Evolutionary conservation across 208 protist species (phyloP).

Genomic region (Borovskyia barvae): DNA sequence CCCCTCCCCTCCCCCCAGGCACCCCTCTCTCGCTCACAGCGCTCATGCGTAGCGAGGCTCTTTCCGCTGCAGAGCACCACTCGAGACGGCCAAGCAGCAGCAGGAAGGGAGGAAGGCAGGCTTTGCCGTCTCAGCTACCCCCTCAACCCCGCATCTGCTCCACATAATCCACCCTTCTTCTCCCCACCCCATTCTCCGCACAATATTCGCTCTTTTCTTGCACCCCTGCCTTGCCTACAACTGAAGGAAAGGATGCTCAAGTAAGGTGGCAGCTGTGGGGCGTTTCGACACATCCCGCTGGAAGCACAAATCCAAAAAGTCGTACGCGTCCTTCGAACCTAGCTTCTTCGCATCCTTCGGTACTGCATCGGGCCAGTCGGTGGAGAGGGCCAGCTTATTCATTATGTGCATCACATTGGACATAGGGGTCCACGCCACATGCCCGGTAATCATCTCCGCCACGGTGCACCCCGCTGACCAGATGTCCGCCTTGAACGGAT

Average conservation of each 20-base stretch:
- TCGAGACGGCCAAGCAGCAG: too few relatives aligned
- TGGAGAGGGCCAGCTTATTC: conserved; percentile 87
- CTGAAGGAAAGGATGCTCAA: conserved; percentile 82
- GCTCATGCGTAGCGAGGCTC: too few relatives aligned
- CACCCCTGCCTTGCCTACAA: conserved; percentile 1
- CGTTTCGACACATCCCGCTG: conserved; percentile 72
- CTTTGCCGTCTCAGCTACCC: conserved; percentile 4
- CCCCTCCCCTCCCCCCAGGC: too few relatives aligned
- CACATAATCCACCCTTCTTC: too few relatives aligned
- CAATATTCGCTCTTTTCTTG: conserved; percentile 5
- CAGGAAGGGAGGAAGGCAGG: not conserved
- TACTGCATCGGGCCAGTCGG: conserved; percentile 87
- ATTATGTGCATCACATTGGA: conserved; percentile 91
- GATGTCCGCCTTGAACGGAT: conserved; percentile 90
- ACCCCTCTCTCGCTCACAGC: too few relatives aligned
- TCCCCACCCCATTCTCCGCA: not conserved
- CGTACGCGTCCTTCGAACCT: conserved; percentile 74
- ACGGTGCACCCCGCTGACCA: conserved; percentile 91
- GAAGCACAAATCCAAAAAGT: conserved; percentile 91
- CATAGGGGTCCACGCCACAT: conserved; percentile 80
- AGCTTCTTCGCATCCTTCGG: conserved; percentile 70
- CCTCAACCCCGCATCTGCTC: conserved; percentile 3
- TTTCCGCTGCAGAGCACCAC: too few relatives aligned
- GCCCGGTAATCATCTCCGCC: conserved; percentile 90
- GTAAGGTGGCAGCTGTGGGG: conserved; percentile 54